Percentiles rank a stretch among this genome's conserved stretches.
Evolutionary conservation across 257 asterid genomes (phyloP).

Genomic region (Thymus mandschuricus): DNA sequence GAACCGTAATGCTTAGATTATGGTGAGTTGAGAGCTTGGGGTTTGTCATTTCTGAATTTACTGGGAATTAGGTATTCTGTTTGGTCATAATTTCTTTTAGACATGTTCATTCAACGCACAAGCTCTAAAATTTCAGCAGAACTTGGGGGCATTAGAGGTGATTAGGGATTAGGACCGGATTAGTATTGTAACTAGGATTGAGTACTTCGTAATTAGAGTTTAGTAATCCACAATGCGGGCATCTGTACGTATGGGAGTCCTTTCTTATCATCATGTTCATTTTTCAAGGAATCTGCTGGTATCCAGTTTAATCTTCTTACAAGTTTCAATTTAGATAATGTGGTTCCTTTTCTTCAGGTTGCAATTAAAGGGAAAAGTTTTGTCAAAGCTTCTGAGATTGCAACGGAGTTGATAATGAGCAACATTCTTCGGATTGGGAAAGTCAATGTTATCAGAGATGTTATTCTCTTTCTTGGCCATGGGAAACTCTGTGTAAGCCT

Average conservation of each 20-base stretch:
- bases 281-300: too few relatives aligned
- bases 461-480: constrained; percentile 67
- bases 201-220: too few relatives aligned
- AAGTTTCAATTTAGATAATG: too few relatives aligned
- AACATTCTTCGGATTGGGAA: constrained; percentile 93
- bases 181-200: too few relatives aligned
- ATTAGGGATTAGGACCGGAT: too few relatives aligned
- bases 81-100: neutral
- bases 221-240: too few relatives aligned
- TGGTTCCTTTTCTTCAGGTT: constrained; percentile 51
- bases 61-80: neutral
- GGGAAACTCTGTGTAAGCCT: constrained; percentile 99
- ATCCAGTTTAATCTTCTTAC: too few relatives aligned
- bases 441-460: constrained; percentile 91
- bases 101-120: neutral
- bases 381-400: constrained; percentile 88
- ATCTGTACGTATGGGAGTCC: too few relatives aligned
- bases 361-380: constrained; percentile 96
- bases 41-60: neutral
- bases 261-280: too few relatives aligned
- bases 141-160: too few relatives aligned
- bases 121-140: too few relatives aligned
- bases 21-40: constrained; percentile 57
- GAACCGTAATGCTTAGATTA: constrained; percentile 90
- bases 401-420: constrained; percentile 90